Percentiles rank a stretch among this genome's conserved stretches.
phyloP scores from a whole-genome alignment of 2,329 filamentous ascomycete genomes.

The Trichophyton benhamiae region DNA sequence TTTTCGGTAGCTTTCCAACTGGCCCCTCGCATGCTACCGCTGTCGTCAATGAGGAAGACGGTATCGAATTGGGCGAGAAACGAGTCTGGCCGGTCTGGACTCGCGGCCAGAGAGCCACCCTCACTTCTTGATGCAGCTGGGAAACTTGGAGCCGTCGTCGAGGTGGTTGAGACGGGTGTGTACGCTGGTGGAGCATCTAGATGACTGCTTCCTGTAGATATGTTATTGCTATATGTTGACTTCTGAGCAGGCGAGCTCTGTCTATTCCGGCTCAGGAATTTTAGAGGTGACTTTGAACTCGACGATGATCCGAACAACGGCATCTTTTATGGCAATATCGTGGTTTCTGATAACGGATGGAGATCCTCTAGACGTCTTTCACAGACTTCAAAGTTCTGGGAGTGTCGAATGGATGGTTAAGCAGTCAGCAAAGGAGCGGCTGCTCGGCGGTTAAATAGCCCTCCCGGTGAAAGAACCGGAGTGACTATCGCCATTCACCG shows the following conservation, averaged over 20 bases:
- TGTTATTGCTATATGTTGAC: not conserved
- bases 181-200: slow-evolving; percentile 35
- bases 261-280: not conserved
- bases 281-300: slow-evolving; percentile 2
- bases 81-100: not conserved
- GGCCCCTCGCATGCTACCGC: slow-evolving; percentile 67
- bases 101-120: not conserved
- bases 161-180: not conserved
- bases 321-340: not conserved
- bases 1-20: slow-evolving; percentile 63
- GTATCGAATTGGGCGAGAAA: slow-evolving; percentile 77
- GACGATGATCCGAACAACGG: slow-evolving; percentile 4
- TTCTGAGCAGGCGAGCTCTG: not conserved
- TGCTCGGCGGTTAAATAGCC: not conserved
- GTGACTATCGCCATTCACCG: not conserved
- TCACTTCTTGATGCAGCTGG: not conserved
- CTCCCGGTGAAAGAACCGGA: too few species aligned
- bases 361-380: too few species aligned
- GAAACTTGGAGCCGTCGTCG: not conserved
- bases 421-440: not conserved
- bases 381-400: not conserved
- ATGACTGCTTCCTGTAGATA: not conserved
- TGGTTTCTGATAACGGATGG: not conserved
- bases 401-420: not conserved
- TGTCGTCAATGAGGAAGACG: slow-evolving; percentile 83